Conservation (phyloP, 2,329 filamentous ascomycete species). For the Penicillium verrucosum region DNA sequence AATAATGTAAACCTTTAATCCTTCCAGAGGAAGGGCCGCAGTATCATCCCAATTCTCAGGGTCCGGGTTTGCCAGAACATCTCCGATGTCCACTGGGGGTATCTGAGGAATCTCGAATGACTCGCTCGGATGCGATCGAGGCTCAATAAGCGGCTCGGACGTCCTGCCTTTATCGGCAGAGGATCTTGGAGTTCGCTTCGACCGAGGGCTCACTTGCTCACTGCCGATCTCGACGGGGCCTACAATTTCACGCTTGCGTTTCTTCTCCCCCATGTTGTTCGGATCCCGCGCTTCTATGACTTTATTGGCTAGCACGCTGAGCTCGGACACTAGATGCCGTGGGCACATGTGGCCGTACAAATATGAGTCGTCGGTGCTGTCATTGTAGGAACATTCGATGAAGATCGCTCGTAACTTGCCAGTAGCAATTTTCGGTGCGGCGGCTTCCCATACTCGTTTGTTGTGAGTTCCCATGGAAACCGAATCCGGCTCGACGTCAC, state of each 20-base stretch:
- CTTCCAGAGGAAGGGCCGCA: constrained; percentile 56
- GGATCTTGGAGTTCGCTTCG: constrained; percentile 20
- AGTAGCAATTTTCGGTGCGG: constrained; percentile 74
- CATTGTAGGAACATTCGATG: constrained; percentile 92
- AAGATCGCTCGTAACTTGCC: constrained; percentile 77
- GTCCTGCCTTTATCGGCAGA: constrained; percentile 1
- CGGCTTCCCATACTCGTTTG: constrained; percentile 78
- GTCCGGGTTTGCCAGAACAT: constrained; percentile 12
- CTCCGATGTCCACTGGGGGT: neutral
- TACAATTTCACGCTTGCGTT: constrained; percentile 40
- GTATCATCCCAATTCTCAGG: constrained; percentile 15
- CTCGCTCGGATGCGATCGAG: neutral
- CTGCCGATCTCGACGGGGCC: constrained; percentile 14
- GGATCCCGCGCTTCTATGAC: constrained; percentile 56
- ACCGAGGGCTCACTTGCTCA: constrained; percentile 28
- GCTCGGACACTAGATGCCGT: constrained; percentile 74
- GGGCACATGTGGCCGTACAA: constrained; percentile 90
- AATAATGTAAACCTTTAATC: constrained; percentile 80
- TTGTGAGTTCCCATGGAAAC: constrained; percentile 80
- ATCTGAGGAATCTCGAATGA: neutral
- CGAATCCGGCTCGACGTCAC: constrained; percentile 90
- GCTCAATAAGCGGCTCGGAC: neutral
- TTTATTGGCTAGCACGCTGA: constrained; percentile 67
- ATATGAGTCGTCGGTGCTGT: constrained; percentile 70
- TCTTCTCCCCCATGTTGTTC: constrained; percentile 32